These are phyloP conservation scores for Sporisorium graminicola DNA, from an alignment of 1,284 basidiomycete species.

Conservation along the genomic window DNA sequence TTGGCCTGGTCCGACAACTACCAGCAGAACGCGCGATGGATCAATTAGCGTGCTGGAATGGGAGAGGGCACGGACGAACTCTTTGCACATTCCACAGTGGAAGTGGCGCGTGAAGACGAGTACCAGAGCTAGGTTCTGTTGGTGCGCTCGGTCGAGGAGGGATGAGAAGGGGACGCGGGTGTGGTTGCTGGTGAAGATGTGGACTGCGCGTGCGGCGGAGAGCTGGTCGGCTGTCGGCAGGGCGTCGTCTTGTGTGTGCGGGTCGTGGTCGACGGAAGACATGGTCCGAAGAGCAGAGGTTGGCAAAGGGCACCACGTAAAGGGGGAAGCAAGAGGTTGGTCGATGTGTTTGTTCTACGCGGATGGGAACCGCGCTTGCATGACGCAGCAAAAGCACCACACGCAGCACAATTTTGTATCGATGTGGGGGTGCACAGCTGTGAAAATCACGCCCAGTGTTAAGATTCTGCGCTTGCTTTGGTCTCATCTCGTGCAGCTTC, in stretches of 20 bases:
- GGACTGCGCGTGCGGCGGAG: conserved; percentile 21
- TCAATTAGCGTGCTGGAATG: conserved; percentile 29
- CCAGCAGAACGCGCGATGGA: conserved; percentile 8
- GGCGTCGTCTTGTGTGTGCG: conserved; percentile 21
- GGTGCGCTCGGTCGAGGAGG: conserved; percentile 13
- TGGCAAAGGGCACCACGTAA: neutral
- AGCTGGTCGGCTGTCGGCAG: conserved; percentile 31
- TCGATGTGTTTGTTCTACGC: conserved; percentile 4
- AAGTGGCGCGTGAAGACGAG: conserved; percentile 53
- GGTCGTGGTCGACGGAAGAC: conserved; percentile 5
- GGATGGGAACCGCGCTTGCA: conserved; percentile 21
- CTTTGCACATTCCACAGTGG: conserved; percentile 57
- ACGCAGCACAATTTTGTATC: neutral
- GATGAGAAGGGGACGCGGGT: conserved; percentile 19
- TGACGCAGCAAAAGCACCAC: neutral
- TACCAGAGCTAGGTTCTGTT: conserved; percentile 14
- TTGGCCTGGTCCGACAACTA: conserved; percentile 49
- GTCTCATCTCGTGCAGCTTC: neutral
- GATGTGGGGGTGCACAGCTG: neutral
- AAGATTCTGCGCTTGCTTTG: neutral
- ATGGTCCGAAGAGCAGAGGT: conserved; percentile 10
- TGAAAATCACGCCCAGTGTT: conserved; percentile 2
- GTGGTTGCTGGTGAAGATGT: conserved; percentile 20
- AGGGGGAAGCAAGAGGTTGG: neutral
- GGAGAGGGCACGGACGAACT: conserved; percentile 26